Evolutionary conservation across 2,329 filamentous ascomycete species (phyloP).

Genomic region (Scytalidium lignicola): DNA sequence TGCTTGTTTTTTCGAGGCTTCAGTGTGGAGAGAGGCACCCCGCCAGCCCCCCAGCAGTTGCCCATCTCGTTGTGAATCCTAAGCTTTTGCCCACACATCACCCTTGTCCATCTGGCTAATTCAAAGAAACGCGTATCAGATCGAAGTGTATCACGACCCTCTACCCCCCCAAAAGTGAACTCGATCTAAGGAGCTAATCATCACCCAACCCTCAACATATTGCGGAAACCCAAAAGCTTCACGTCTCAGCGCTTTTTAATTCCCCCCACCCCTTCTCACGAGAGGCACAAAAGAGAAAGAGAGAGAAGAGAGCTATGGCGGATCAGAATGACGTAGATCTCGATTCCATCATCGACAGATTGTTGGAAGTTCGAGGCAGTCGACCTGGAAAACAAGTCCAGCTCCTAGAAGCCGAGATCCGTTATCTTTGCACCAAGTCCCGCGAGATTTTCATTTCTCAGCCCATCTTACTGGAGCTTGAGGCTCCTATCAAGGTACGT

Average conservation of each 20-base stretch:
- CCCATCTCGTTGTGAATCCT: background rate
- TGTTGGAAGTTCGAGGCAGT: slow-evolving; percentile 96
- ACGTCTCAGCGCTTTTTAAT: slow-evolving; percentile 10
- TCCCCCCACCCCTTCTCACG: slow-evolving; percentile 20
- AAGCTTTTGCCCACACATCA: background rate
- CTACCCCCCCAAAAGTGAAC: slow-evolving; percentile 18
- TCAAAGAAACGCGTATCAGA: slow-evolving; percentile 14
- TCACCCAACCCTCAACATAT: slow-evolving; percentile 10
- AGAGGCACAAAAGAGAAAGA: slow-evolving; percentile 15
- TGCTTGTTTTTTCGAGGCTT: slow-evolving; percentile 42
- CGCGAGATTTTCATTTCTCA: slow-evolving; percentile 99
- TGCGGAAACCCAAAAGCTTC: slow-evolving; percentile 21
- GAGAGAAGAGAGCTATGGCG: slow-evolving; percentile 49
- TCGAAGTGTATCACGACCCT: slow-evolving; percentile 29
- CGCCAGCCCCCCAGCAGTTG: slow-evolving; percentile 17
- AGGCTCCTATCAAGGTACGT: slow-evolving; percentile 96
- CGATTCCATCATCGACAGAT: slow-evolving; percentile 98
- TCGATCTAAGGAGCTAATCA: slow-evolving; percentile 11
- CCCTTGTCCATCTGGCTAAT: slow-evolving; percentile 18
- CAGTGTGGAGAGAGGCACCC: slow-evolving; percentile 46
- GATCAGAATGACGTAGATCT: slow-evolving; percentile 89
- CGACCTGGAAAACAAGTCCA: slow-evolving; percentile 98
- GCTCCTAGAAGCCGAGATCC: slow-evolving; percentile 91
- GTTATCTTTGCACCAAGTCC: slow-evolving; percentile 95
- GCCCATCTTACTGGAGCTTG: slow-evolving; percentile 93